Percentiles rank a stretch among this genome's conserved stretches.
Evolutionary conservation across 306 rosid genomes (phyloP).

Genomic region (Prunus campanulata): DNA sequence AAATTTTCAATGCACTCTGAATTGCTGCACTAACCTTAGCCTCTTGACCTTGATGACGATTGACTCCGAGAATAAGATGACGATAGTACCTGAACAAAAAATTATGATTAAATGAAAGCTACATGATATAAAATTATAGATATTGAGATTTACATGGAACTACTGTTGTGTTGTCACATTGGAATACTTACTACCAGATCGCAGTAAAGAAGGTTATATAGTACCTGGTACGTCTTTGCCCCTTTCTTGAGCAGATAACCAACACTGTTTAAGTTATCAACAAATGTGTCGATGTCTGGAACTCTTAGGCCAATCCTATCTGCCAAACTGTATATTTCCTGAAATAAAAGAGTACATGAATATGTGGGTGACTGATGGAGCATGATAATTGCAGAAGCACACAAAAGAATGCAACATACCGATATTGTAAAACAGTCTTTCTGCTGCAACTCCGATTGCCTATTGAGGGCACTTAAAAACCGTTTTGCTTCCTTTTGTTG

Average conservation of each 20-base stretch:
- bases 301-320: slow-evolving; percentile 77
- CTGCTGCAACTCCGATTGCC: slow-evolving; percentile 85
- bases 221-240: slow-evolving; percentile 86
- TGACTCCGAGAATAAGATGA: slow-evolving; percentile 64
- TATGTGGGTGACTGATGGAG: slow-evolving; percentile 4
- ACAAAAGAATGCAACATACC: slow-evolving; percentile 37
- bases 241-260: slow-evolving; percentile 91
- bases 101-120: neutral
- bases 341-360: slow-evolving; percentile 25
- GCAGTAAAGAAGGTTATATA: neutral
- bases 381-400: slow-evolving; percentile 4
- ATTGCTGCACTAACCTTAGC: slow-evolving; percentile 21
- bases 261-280: slow-evolving; percentile 74
- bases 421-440: slow-evolving; percentile 81
- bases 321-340: slow-evolving; percentile 92
- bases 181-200: no score
- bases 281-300: slow-evolving; percentile 81
- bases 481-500: slow-evolving; percentile 95
- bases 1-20: neutral
- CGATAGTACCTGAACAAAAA: slow-evolving; percentile 61
- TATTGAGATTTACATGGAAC: neutral
- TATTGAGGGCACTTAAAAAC: slow-evolving; percentile 84
- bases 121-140: neutral
- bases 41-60: slow-evolving; percentile 49
- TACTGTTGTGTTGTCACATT: neutral